These are phyloP conservation scores for Aspergillus costaricaensis DNA, from an alignment of 2,329 filamentous ascomycete species.

Conservation along the genomic window DNA sequence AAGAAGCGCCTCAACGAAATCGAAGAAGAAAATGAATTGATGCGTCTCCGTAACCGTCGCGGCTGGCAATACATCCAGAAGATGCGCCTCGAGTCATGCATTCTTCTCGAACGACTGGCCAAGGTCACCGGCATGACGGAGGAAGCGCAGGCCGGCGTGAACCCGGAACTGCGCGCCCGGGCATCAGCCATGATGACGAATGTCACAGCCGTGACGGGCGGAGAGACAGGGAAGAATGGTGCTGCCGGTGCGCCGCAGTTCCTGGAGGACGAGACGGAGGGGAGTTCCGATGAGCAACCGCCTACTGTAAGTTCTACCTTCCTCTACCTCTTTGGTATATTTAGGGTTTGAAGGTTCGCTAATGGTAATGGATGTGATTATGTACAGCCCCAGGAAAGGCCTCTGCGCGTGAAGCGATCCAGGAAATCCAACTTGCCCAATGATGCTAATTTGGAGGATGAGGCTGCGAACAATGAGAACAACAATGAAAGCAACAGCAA, in stretches of 20 bases:
- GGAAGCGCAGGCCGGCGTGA: conserved; percentile 36
- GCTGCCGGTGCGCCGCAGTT: conserved; percentile 21
- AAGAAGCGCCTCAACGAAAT: conserved; percentile 90
- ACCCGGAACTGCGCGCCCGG: conserved; percentile 41
- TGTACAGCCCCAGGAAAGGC: conserved; percentile 48
- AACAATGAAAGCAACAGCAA: background rate
- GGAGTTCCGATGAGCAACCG: conserved; percentile 47
- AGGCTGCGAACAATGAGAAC: background rate
- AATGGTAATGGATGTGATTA: background rate
- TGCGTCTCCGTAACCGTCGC: conserved; percentile 74
- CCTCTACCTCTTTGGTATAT: background rate
- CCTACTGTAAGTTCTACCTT: conserved; percentile 39
- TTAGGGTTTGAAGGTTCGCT: background rate
- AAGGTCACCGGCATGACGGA: conserved; percentile 47
- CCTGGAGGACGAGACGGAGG: conserved; percentile 47
- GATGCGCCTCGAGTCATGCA: conserved; percentile 66
- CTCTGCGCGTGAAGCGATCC: conserved; percentile 47
- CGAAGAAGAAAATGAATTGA: conserved; percentile 85
- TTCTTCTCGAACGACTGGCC: conserved; percentile 44
- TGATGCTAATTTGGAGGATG: conserved; percentile 30
- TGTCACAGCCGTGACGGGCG: conserved; percentile 27
- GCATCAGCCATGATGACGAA: conserved; percentile 37
- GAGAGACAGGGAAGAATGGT: conserved; percentile 23
- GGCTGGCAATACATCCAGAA: conserved; percentile 87
- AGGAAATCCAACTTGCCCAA: conserved; percentile 40